Base-by-base conservation (phyloP, 495 filamentous ascomycete species). In the Aspergillus funiculosus region DNA sequence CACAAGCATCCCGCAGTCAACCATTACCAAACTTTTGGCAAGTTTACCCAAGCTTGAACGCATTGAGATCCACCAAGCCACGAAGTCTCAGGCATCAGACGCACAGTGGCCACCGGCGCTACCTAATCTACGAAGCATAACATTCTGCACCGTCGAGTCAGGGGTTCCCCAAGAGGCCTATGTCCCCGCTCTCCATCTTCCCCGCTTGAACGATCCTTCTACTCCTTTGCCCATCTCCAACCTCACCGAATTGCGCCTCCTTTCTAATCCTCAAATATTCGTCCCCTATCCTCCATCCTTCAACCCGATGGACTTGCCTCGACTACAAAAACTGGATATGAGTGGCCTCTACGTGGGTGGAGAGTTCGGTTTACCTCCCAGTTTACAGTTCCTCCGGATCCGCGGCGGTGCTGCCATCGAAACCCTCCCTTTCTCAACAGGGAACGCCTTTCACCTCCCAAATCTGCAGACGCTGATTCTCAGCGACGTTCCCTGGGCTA, bases 1-100 rank as follows among this genome's bases (percentile, higher is more conserved):
- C 3, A 63, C 71, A 20, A 20, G 52, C 0, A 35, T 73, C 0
- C 44, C 64, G 1, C 52, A 66, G 20, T 59, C 65, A 17, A 54
- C 54, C 10, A 52, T 71, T 5, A 49, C 57, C 2, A 63, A 64
- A 18, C 53, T 78, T 8, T 38, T 78, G 3, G 27, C 54, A 2
- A 53, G 52, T 11, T 55, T 75, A 5, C 63, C 67, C 3, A 61
- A 51, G 5, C 64, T 79, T 1, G 69, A 75, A 43, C 61, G 56
- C 8, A 56, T 68, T 7, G 62, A 71, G 29, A 59, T 75, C 25
- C 52, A 57, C 35, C 54, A 45, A 27, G 32, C 63, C 30, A 60
- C 50, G 22, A 28, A 46, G 1, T 58, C 59, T n/a, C 30, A n/a
- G 6, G 20, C 19, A 30, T 22, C 18, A 10, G 60, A 43, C 11